A percentile compares a stretch with the other conserved stretches of the same genome.
These are phyloP conservation scores for Annulohypoxylon bovei DNA, from an alignment of 495 filamentous ascomycete species.

Conservation along the genomic window DNA sequence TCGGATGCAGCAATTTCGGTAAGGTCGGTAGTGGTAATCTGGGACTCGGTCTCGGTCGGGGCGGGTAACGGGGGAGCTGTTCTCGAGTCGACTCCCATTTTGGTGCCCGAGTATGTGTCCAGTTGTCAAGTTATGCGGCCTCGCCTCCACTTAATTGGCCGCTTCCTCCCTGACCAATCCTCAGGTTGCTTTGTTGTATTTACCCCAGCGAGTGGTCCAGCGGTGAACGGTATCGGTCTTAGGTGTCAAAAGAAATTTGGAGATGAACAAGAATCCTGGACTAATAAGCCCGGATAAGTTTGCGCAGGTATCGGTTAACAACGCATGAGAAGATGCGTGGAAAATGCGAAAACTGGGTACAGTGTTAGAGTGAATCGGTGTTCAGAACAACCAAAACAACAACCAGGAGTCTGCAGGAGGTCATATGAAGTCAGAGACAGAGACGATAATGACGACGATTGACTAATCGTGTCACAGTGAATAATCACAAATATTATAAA, in stretches of 20 bases:
- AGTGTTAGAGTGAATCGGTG: slow-evolving; percentile 17
- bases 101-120: slow-evolving; percentile 44
- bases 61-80: slow-evolving; percentile 74
- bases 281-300: slow-evolving; percentile 12
- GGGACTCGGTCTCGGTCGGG: slow-evolving; percentile 81
- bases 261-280: slow-evolving; percentile 12
- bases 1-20: slow-evolving; percentile 74
- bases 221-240: slow-evolving; percentile 28
- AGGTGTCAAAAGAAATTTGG: slow-evolving; percentile 9
- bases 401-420: not conserved
- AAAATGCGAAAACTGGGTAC: slow-evolving; percentile 10
- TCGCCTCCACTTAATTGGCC: slow-evolving; percentile 35
- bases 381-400: slow-evolving; percentile 27
- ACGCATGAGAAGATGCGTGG: slow-evolving; percentile 11
- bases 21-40: slow-evolving; percentile 50
- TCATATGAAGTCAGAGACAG: not conserved
- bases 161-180: slow-evolving; percentile 38
- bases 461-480: slow-evolving; percentile 9
- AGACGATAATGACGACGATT: slow-evolving; percentile 2
- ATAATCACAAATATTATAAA: slow-evolving; percentile 8
- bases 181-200: slow-evolving; percentile 29
- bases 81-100: slow-evolving; percentile 77
- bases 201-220: slow-evolving; percentile 31
- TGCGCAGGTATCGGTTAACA: slow-evolving; percentile 21
- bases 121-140: slow-evolving; percentile 36